Evolutionary conservation across 2,329 filamentous ascomycete species (phyloP), one percentile per base, ranked within the genome.

Genomic region (Stagonosporopsis tanaceti): DNA sequence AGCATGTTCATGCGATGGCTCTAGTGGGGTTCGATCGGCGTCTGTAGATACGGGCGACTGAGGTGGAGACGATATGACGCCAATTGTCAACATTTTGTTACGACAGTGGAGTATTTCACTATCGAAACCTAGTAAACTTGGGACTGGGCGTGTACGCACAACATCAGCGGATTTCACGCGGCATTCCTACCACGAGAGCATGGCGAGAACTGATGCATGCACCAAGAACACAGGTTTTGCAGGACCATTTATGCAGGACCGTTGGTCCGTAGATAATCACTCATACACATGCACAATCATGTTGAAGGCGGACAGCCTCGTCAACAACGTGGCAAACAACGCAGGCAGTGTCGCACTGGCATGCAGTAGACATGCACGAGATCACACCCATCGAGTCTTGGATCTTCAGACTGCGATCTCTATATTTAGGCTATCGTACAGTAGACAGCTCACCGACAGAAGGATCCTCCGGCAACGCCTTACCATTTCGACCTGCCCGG

Each of bases 341-440:
- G 35, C 47, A 45, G 15, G 15, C 46, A 42, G 39, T 42, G 48
- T 52, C 48, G 38, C 54, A 50, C 39, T 40, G 20, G 32, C 45
- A 53, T 53, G 48, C 44, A 50, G 42, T 35, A 9, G 25, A 9
- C 38, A 9, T 28, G 41, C 54, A 50, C 48, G 45, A 57, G 48
- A 57, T 48, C 44, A 45, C 41, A 32, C 50, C 39, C 34, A 35
- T 46, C 32, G 34, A 52, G 37, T 24, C 48, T 47, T 39, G 38
- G 25, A 57, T 38, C 17, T 32, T 22, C 48, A 52, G 30, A 24
- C 37, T 38, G 41, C 11, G 15, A 28, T 27, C 39, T 48, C 48
- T 53, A 53, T 53, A 53, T n/a, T 57, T 57, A 53, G 54, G 20
- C n/a, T 20, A 20, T 20, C 20, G 20, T 20, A 34, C 40, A 46